Evolutionary conservation across 352 stramenopile genomes (phyloP).

Genomic region (Phytophthora pluvialis): DNA sequence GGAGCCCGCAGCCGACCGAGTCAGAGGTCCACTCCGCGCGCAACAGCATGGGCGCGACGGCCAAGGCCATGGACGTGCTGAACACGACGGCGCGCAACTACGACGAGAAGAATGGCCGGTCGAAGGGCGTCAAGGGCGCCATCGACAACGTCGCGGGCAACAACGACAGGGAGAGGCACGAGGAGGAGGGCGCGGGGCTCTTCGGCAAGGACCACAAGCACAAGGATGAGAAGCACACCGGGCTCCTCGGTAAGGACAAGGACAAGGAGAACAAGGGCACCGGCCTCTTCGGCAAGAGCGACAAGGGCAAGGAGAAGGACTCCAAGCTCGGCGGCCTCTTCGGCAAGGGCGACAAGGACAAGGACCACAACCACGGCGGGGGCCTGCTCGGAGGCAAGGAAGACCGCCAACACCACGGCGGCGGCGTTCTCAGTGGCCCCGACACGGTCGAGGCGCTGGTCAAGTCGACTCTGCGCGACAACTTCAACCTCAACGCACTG

Average conservation of each 20-base stretch:
- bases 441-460: slow-evolving; percentile 34
- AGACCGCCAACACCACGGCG: slow-evolving; percentile 2
- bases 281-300: slow-evolving; percentile 18
- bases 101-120: slow-evolving; percentile 26
- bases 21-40: slow-evolving; percentile 15
- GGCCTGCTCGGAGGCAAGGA: slow-evolving; percentile 8
- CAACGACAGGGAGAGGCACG: slow-evolving; percentile 23
- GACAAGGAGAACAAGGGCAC: slow-evolving; percentile 13
- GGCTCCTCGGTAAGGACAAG: slow-evolving; percentile 10
- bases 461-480: slow-evolving; percentile 27
- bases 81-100: slow-evolving; percentile 29
- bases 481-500: slow-evolving; percentile 27
- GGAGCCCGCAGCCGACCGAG: slow-evolving; percentile 12
- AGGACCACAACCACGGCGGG: slow-evolving; percentile 8
- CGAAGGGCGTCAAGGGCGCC: slow-evolving; percentile 22
- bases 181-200: slow-evolving; percentile 12
- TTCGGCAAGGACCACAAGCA: slow-evolving; percentile 18
- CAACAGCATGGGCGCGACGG: slow-evolving; percentile 22
- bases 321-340: slow-evolving; percentile 11
- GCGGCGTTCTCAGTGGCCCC: slow-evolving; percentile 6
- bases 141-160: slow-evolving; percentile 27
- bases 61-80: slow-evolving; percentile 27
- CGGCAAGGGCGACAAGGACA: slow-evolving; percentile 13
- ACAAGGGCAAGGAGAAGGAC: slow-evolving; percentile 21
- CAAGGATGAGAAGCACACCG: slow-evolving; percentile 10